Evolutionary conservation across 2,329 filamentous ascomycete species (phyloP), one percentile per base, ranked within the genome.

Genomic region (Aspergillus sp.): DNA sequence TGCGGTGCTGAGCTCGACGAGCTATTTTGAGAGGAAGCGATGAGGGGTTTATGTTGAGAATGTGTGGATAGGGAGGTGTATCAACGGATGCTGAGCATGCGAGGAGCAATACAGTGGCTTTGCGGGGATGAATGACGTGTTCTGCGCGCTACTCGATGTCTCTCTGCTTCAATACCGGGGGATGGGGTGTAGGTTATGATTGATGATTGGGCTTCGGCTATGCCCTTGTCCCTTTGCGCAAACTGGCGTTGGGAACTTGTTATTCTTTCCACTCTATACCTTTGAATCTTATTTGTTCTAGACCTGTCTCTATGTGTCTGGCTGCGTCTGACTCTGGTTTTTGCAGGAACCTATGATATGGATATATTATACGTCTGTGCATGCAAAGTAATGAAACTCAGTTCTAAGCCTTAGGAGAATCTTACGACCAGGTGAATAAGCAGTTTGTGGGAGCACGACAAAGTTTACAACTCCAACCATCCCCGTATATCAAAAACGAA

Each of bases 1-100:
- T 34, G 93, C 93, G 46, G 87, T 98, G 60, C 91, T 97, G 76
- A 91, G 92, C 47, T 89, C 91, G 53, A 96, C 91, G 75, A 86
- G 89, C 63, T 99, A 89, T 80, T 99, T 99, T 77, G 93, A 97
- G 82, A 87, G 95, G 74, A 93, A 87, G 78, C 87, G 93, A 58
- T 50, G 17, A 19, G 13, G 7, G 43, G 7, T 19, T 46, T 46
- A 3, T 17, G 13, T 17, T 46, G 43, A 15, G 9, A 15, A n/a
- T 46, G 43, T 41, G 47, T 13, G 9, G 25, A 3, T 28, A 28
- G 6, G 25, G 25, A 28, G 6, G 6, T 28, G 4, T 4, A 4
- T 28, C 6, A 7, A 28, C 6, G 25, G 25, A 2, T 28, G 1
- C 6, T 28, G 25, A 28, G 28, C 13, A 4, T 43, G 9, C 4